Evolutionary conservation across 495 filamentous ascomycete genomes (phyloP).

Genomic region (Hypoxylon crocopeplum): DNA sequence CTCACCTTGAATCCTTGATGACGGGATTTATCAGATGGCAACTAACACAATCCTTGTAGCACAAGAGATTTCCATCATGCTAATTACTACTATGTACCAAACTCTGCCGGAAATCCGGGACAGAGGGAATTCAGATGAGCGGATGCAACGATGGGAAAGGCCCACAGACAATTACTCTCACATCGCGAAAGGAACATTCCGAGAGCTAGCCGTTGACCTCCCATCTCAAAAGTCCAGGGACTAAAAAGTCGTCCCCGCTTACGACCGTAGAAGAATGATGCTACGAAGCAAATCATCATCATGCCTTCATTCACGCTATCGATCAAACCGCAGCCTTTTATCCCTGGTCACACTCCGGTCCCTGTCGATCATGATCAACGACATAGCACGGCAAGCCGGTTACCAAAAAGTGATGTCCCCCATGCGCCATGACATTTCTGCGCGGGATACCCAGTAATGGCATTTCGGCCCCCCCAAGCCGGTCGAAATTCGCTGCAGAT

Average conservation of each 20-base stretch:
- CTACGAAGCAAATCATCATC: neutral
- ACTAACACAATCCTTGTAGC: conserved; percentile 7
- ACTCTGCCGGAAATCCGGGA: conserved; percentile 32
- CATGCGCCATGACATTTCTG: conserved; percentile 26
- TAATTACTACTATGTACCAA: neutral
- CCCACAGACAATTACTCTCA: conserved; percentile 2
- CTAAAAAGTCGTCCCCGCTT: too few relatives aligned
- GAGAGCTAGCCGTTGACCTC: conserved; percentile 2
- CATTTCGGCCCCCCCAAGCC: conserved; percentile 18
- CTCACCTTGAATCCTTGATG: conserved; percentile 21
- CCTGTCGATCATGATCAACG: conserved; percentile 36
- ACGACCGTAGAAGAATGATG: conserved; percentile 12
- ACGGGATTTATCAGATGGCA: conserved; percentile 24
- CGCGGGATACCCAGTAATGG: conserved; percentile 12
- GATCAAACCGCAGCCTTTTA: conserved; percentile 21
- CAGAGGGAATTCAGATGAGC: conserved; percentile 20
- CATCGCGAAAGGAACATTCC: conserved; percentile 30
- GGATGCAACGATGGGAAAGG: conserved; percentile 31
- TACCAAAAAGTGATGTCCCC: conserved; percentile 7
- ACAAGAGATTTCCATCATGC: conserved; percentile 29
- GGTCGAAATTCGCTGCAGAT: conserved; percentile 23
- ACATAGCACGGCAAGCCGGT: neutral
- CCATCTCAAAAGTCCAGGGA: neutral
- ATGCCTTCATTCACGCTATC: conserved; percentile 2
- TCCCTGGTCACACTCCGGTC: conserved; percentile 20